A percentile compares a stretch with the other conserved stretches of the same genome.
These are phyloP conservation scores for Fallopia convolvulus DNA, from an alignment of 148 eudicot genomes.

Conservation along the genomic window DNA sequence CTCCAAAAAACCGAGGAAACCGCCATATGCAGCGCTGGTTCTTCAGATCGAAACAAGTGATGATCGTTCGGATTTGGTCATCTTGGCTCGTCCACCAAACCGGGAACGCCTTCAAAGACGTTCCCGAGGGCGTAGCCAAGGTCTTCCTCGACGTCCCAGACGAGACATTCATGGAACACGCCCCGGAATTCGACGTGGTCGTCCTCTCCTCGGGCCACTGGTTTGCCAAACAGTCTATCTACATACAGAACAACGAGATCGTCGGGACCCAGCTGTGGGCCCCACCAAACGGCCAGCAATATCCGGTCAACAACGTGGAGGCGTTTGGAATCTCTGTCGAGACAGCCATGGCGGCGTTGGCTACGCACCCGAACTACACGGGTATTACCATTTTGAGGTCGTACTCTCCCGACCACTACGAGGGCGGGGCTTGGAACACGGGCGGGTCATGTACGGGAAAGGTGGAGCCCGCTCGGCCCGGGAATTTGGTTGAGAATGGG, in stretches of 20 bases:
- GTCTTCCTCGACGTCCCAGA: slow-evolving; percentile 90
- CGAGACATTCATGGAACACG: slow-evolving; percentile 50
- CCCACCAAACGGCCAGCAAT: slow-evolving; percentile 36
- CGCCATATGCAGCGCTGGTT: slow-evolving; percentile 80
- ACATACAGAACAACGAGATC: slow-evolving; percentile 67
- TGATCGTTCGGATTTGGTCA: slow-evolving; percentile 88
- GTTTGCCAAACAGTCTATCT: slow-evolving; percentile 87
- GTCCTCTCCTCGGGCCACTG: slow-evolving; percentile 96
- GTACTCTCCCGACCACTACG: slow-evolving; percentile 90
- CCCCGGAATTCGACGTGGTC: slow-evolving; percentile 55
- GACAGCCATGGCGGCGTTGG: slow-evolving; percentile 61
- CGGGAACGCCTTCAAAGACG: slow-evolving; percentile 37
- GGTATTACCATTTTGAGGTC: slow-evolving; percentile 75
- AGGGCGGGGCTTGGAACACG: slow-evolving; percentile 93
- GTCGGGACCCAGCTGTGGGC: slow-evolving; percentile 91
- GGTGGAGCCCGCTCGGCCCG: slow-evolving; percentile 43
- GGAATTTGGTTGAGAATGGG: slow-evolving; percentile 52
- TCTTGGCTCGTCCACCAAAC: slow-evolving; percentile 92
- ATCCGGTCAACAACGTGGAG: slow-evolving; percentile 57
- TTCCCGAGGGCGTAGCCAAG: slow-evolving; percentile 56
- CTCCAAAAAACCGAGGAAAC: slow-evolving; percentile 81
- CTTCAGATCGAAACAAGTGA: slow-evolving; percentile 69
- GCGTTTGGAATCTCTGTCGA: slow-evolving; percentile 86
- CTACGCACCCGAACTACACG: slow-evolving; percentile 52
- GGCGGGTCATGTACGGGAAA: slow-evolving; percentile 96